Evolutionary conservation across 441 rosid genomes (phyloP).

Genomic region (Jatropha podagrica): DNA sequence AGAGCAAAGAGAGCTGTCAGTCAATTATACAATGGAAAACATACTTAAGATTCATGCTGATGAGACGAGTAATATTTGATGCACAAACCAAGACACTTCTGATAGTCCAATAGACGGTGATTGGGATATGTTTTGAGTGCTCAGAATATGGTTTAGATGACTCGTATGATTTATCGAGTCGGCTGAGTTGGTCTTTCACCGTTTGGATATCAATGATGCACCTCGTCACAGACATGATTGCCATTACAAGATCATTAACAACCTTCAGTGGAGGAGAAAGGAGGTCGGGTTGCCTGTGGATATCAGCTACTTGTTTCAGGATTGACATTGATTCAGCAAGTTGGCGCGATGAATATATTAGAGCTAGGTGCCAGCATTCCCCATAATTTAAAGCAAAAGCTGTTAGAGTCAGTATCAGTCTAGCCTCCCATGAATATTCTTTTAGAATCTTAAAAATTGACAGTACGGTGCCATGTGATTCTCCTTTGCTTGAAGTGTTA

Average conservation of each 20-base stretch:
- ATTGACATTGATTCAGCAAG: constrained; percentile 62
- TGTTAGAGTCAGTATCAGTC: constrained; percentile 50
- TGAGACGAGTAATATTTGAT: constrained; percentile 49
- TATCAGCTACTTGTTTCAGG: constrained; percentile 53
- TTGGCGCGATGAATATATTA: constrained; percentile 52
- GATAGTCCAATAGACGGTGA: constrained; percentile 62
- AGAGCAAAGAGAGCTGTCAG: not conserved
- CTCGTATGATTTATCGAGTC: constrained; percentile 6
- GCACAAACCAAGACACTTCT: constrained; percentile 57
- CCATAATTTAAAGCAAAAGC: constrained; percentile 73
- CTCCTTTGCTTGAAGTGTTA: constrained; percentile 46
- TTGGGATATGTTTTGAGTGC: constrained; percentile 34
- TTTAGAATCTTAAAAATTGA: constrained; percentile 42
- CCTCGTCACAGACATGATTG: constrained; percentile 47
- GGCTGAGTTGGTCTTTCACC: constrained; percentile 36
- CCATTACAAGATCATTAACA: constrained; percentile 42
- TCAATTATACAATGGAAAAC: not conserved
- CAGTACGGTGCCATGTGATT: constrained; percentile 36
- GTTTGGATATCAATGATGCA: constrained; percentile 45
- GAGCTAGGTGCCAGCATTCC: constrained; percentile 60
- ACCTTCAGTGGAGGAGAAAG: constrained; percentile 42
- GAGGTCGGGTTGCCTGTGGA: constrained; percentile 35
- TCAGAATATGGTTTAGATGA: too few relatives aligned
- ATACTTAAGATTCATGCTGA: constrained; percentile 54
- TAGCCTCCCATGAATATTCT: constrained; percentile 55